Evolutionary conservation across 306 rosid genomes (phyloP).

Genomic region (Mimosa bimucronata): DNA sequence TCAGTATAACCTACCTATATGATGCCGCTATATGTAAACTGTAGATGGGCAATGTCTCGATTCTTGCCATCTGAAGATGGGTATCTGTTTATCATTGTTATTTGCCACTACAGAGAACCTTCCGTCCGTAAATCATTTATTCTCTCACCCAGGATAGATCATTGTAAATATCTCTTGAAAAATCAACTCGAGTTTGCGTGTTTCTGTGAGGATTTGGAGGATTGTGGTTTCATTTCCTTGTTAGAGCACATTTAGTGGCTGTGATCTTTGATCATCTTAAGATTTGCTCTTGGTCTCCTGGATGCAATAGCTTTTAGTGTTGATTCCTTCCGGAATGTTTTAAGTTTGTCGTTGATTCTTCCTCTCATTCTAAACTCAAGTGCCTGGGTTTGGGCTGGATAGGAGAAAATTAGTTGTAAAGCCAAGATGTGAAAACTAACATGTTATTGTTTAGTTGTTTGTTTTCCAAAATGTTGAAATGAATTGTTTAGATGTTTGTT

Average conservation of each 20-base stretch:
- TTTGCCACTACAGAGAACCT: background rate
- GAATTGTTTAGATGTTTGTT: too few relatives aligned
- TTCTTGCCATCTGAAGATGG: too few relatives aligned
- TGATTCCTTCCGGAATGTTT: background rate
- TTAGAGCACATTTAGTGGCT: background rate
- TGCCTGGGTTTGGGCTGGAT: background rate
- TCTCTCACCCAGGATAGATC: background rate
- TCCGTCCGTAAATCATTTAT: background rate
- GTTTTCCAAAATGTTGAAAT: too few relatives aligned
- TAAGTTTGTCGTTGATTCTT: background rate
- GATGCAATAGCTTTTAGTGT: background rate
- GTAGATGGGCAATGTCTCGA: background rate
- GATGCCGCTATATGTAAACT: background rate
- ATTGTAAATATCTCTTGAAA: background rate
- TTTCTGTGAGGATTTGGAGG: background rate
- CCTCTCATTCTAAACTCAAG: background rate
- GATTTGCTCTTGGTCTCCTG: background rate
- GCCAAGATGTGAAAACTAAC: background rate
- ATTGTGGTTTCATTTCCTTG: background rate
- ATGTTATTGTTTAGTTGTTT: too few relatives aligned
- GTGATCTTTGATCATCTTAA: slow-evolving; percentile 2
- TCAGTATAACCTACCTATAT: background rate
- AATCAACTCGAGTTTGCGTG: background rate
- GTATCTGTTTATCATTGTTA: too few relatives aligned
- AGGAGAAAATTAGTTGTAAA: background rate